Evolutionary conservation across 176 grass and related monocot species (phyloP), one percentile per base, ranked within the genome.

Genomic region (Triticum dicoccoides): DNA sequence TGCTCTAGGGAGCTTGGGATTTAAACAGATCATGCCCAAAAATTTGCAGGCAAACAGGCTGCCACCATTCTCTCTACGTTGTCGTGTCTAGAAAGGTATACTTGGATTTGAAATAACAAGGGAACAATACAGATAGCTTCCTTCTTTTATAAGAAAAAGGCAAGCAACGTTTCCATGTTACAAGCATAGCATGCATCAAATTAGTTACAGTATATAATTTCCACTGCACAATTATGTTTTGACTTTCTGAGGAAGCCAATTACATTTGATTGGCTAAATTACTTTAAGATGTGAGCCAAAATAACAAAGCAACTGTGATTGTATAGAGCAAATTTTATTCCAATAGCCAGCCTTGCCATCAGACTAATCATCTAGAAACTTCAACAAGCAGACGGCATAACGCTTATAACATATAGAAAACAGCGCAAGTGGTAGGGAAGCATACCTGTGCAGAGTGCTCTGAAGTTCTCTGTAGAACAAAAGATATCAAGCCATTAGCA

Each of bases 371-470:
- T 78, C 20, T 34, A 1, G 14, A 66, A 45, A 74, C 27, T 42
- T 51, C 3, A 42, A 42, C 11, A 83, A 61, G 11, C 13, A 80
- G 45, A 78, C 9, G 0, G 14, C 11, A 0, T 2, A 13, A 61
- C 17, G 58, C 65, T 68, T 79, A 33, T 20, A 70, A 30, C 47
- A 64, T 2, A 45, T 11, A 61, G 18, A 61, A 54, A 76, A 78
- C 8, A 14, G 25, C 11, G 1, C 6, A 23, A 62, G n/a, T 34
- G 6, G 32, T 47, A 35, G 5, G 10, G 24, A 83, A 73, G 42
- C 58, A 81, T 79, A 99, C 97, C 97, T 83, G 97, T 99, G 94
- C 97, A 99, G 82, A 99, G 94, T 4, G 94, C 94, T 59, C 94
- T 87, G 87, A 99, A 99, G 83, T 99, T 99, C 72, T 99, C 94